Evolutionary conservation across 2,329 filamentous ascomycete species (phyloP).

Genomic region (Stemphylium lycopersici): DNA sequence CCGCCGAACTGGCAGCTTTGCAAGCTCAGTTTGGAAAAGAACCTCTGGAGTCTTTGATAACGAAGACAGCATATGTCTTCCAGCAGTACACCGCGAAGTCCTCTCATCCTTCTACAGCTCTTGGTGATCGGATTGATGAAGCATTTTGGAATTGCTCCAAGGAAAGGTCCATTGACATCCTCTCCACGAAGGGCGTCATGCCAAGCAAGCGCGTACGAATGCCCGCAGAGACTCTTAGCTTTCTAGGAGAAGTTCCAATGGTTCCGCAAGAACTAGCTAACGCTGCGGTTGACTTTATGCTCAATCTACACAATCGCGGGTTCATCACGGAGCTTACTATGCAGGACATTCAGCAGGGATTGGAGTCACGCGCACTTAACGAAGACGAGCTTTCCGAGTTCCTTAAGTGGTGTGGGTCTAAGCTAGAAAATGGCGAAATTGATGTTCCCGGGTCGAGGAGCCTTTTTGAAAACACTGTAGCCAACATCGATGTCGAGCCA

Average conservation of each 20-base stretch:
- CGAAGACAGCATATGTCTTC: constrained; percentile 80
- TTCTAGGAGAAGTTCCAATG: constrained; percentile 87
- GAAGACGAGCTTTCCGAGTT: constrained; percentile 82
- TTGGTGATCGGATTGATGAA: constrained; percentile 88
- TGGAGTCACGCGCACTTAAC: constrained; percentile 80
- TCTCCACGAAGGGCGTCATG: constrained; percentile 86
- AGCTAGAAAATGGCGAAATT: constrained; percentile 73
- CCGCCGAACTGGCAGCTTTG: constrained; percentile 73
- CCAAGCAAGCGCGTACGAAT: constrained; percentile 84
- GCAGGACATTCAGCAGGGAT: constrained; percentile 80
- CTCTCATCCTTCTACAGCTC: constrained; percentile 84
- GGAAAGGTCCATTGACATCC: constrained; percentile 77
- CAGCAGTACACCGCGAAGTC: constrained; percentile 88
- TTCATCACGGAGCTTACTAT: constrained; percentile 88
- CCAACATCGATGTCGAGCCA: constrained; percentile 62
- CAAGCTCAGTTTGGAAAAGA: constrained; percentile 65
- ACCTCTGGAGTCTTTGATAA: constrained; percentile 68
- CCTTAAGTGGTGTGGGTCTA: constrained; percentile 80
- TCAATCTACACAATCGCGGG: constrained; percentile 80
- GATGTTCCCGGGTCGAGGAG: constrained; percentile 70
- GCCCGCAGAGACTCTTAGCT: constrained; percentile 71
- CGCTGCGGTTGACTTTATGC: constrained; percentile 72
- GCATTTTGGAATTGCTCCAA: constrained; percentile 94
- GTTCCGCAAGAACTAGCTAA: constrained; percentile 77
- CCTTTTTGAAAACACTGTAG: constrained; percentile 81